Conservation (phyloP, 768 basidiomycete genomes). For the Russula virescens region DNA sequence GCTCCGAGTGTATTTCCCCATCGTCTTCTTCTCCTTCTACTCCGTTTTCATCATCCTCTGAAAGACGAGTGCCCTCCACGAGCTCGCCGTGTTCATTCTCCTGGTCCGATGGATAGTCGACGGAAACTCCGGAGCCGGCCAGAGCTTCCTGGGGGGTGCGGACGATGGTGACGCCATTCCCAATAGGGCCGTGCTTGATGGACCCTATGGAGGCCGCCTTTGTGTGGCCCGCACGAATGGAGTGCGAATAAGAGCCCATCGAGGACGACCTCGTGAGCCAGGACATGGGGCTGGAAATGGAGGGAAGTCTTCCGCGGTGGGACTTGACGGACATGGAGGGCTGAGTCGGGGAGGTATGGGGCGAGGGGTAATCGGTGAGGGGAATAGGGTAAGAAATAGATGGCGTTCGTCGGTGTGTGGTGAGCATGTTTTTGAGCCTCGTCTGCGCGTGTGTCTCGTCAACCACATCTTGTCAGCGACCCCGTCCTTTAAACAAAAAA, state of each 20-base stretch:
- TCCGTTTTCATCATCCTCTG: neutral
- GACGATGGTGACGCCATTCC: slow-evolving; percentile 70
- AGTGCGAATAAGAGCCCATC: slow-evolving; percentile 27
- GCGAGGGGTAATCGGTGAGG: slow-evolving; percentile 3
- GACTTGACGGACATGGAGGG: slow-evolving; percentile 24
- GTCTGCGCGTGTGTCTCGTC: neutral
- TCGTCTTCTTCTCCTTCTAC: slow-evolving; percentile 3
- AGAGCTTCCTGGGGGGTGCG: slow-evolving; percentile 78
- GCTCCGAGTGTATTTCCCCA: slow-evolving; percentile 2
- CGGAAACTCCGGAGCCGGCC: slow-evolving; percentile 29
- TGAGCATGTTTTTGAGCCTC: slow-evolving; percentile 18
- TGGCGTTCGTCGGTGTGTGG: slow-evolving; percentile 10
- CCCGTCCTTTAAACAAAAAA: neutral
- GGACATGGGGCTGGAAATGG: slow-evolving; percentile 38
- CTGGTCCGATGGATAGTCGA: slow-evolving; percentile 11
- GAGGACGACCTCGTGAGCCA: slow-evolving; percentile 40
- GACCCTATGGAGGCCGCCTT: slow-evolving; percentile 33
- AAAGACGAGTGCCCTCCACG: neutral
- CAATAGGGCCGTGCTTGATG: slow-evolving; percentile 46
- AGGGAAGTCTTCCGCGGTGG: slow-evolving; percentile 32
- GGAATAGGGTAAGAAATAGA: slow-evolving; percentile 18
- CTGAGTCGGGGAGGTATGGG: slow-evolving; percentile 3
- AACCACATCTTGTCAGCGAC: too few species aligned
- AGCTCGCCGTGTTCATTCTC: neutral
- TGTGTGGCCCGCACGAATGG: slow-evolving; percentile 43